phyloP scores from a whole-genome alignment of 805 yeast genomes.

The Saccharomycopsis capsularis region DNA sequence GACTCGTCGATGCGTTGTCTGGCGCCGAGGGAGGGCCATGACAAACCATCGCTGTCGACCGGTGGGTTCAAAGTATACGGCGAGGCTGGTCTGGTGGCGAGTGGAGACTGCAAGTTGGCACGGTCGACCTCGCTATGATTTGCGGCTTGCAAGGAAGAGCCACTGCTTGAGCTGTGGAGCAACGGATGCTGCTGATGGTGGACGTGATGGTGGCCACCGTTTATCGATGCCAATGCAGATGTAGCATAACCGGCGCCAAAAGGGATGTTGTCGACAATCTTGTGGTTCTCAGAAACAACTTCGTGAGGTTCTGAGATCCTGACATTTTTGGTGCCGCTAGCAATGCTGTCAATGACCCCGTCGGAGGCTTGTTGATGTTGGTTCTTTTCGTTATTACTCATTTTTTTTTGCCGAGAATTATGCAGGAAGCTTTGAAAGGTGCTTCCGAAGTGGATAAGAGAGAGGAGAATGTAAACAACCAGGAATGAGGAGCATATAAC shows the following conservation, averaged over 20 bases:
- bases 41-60: constrained; percentile 81
- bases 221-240: constrained; percentile 11
- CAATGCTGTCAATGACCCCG: neutral
- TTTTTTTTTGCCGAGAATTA: too few relatives aligned
- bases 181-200: neutral
- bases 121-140: neutral
- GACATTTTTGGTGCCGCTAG: neutral
- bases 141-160: neutral
- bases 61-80: constrained; percentile 82
- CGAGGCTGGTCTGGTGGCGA: constrained; percentile 70
- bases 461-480: too few relatives aligned
- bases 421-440: too few relatives aligned
- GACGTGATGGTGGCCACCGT: constrained; percentile 7
- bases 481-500: too few relatives aligned
- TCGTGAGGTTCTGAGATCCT: neutral
- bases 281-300: constrained; percentile 5
- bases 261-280: constrained; percentile 11
- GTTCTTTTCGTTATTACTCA: too few relatives aligned
- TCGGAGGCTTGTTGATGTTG: too few relatives aligned
- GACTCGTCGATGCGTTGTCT: constrained; percentile 64
- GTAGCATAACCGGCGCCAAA: constrained; percentile 14
- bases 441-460: too few relatives aligned
- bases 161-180: neutral
- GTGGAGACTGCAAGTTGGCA: constrained; percentile 36
- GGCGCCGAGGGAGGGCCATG: constrained; percentile 93